A percentile compares a stretch with the other conserved stretches of the same genome.
These are phyloP conservation scores for Mycena crocata DNA, from an alignment of 768 basidiomycete genomes.

Conservation along the genomic window DNA sequence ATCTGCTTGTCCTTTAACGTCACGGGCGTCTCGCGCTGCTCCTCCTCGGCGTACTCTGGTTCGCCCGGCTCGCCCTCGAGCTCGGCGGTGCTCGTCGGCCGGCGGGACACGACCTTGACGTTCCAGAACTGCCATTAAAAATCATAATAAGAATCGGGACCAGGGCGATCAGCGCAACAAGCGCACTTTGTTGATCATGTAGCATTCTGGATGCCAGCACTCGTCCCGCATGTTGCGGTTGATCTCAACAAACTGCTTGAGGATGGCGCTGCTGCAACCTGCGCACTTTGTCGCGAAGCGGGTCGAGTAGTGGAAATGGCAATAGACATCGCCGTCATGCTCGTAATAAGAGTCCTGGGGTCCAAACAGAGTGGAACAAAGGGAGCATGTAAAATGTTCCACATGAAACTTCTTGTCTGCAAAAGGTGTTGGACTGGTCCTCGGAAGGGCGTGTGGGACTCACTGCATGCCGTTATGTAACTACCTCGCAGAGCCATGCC, in stretches of 20 bases:
- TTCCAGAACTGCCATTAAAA: slow-evolving; percentile 92
- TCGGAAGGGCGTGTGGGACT: slow-evolving; percentile 24
- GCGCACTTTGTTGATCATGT: slow-evolving; percentile 98
- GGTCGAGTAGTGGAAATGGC: slow-evolving; percentile 99
- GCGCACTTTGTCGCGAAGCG: slow-evolving; percentile 99
- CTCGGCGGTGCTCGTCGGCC: slow-evolving; percentile 71
- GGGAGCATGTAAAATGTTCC: slow-evolving; percentile 98
- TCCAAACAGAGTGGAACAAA: slow-evolving; percentile 95
- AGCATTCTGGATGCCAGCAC: slow-evolving; percentile 99
- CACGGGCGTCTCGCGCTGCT: slow-evolving; percentile 78
- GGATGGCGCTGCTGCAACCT: slow-evolving; percentile 95
- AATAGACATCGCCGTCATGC: slow-evolving; percentile 97
- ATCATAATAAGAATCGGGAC: slow-evolving; percentile 9
- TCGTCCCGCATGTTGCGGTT: slow-evolving; percentile 98
- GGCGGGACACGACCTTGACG: slow-evolving; percentile 87
- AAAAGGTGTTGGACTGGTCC: slow-evolving; percentile 25
- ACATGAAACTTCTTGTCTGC: slow-evolving; percentile 98
- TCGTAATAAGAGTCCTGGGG: slow-evolving; percentile 99
- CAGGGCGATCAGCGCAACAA: neutral
- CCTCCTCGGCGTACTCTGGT: slow-evolving; percentile 79
- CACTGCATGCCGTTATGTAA: slow-evolving; percentile 99
- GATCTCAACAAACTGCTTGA: slow-evolving; percentile 99
- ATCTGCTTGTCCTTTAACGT: slow-evolving; percentile 91
- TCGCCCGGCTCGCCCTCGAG: slow-evolving; percentile 63
- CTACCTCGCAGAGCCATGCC: slow-evolving; percentile 93